These are phyloP conservation scores for Amniculicola lignicola DNA, from an alignment of 495 filamentous ascomycete species.

Conservation along the genomic window DNA sequence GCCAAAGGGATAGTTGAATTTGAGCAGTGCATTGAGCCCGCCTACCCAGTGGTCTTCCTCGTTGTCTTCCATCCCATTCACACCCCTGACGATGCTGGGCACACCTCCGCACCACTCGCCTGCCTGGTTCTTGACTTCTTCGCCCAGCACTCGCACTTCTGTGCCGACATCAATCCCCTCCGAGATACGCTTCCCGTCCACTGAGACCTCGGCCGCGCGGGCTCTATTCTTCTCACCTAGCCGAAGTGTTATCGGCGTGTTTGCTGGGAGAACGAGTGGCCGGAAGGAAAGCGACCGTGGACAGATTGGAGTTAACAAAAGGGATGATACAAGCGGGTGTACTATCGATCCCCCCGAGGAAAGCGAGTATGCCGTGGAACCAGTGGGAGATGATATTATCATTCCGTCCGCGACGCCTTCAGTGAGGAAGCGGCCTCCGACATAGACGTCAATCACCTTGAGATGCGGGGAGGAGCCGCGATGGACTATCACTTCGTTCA, in stretches of 20 bases:
- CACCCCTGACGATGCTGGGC: constrained; percentile 60
- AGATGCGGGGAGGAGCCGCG: constrained; percentile 86
- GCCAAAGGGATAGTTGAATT: constrained; percentile 98
- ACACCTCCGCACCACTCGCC: constrained; percentile 63
- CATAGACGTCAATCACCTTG: constrained; percentile 80
- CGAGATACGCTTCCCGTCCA: constrained; percentile 75
- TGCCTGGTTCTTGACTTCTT: constrained; percentile 59
- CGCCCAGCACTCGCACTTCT: constrained; percentile 84
- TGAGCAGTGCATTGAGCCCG: constrained; percentile 86
- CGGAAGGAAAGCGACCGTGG: constrained; percentile 88
- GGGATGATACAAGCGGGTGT: constrained; percentile 81
- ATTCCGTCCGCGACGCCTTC: constrained; percentile 93
- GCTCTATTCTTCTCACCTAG: constrained; percentile 80
- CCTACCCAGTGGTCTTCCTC: constrained; percentile 91
- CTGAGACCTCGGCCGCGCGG: constrained; percentile 79
- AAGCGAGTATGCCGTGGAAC: constrained; percentile 92
- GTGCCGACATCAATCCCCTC: constrained; percentile 71
- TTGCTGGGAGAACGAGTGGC: constrained; percentile 81
- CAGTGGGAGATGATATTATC: constrained; percentile 88
- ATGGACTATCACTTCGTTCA: constrained; percentile 94
- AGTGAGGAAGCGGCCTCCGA: constrained; percentile 81
- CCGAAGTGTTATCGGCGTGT: constrained; percentile 76
- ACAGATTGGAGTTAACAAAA: constrained; percentile 91
- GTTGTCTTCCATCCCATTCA: constrained; percentile 41
- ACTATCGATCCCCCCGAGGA: constrained; percentile 90